phyloP scores from a whole-genome alignment of 1,284 basidiomycete species.

The Leccinum variabile region DNA sequence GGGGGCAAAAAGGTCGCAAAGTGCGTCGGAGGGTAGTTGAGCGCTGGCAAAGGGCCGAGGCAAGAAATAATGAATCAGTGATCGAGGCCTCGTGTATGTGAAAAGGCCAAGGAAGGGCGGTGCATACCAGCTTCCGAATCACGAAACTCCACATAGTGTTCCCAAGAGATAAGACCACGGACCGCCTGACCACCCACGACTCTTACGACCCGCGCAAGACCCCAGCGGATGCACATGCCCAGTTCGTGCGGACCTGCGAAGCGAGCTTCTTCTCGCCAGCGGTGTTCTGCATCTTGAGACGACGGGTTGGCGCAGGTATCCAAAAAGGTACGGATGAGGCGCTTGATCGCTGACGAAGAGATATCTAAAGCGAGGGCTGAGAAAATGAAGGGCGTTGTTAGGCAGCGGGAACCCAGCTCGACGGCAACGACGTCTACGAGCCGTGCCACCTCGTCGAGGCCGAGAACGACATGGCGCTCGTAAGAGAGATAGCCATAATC shows the following conservation, averaged over 20 bases:
- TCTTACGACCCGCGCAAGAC: slow-evolving; percentile 69
- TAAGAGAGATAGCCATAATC: slow-evolving; percentile 76
- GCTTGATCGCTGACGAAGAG: slow-evolving; percentile 64
- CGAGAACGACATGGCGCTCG: slow-evolving; percentile 71
- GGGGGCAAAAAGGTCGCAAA: slow-evolving; percentile 61
- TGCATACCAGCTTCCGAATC: slow-evolving; percentile 73
- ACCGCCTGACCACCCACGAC: slow-evolving; percentile 64
- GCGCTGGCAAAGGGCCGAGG: slow-evolving; percentile 37
- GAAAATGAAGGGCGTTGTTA: slow-evolving; percentile 88
- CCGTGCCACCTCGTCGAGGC: slow-evolving; percentile 69
- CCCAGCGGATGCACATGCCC: slow-evolving; percentile 86
- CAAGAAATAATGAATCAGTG: slow-evolving; percentile 25
- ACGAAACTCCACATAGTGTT: slow-evolving; percentile 75
- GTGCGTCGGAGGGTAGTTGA: slow-evolving; percentile 66
- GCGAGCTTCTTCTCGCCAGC: slow-evolving; percentile 75
- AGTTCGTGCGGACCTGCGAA: slow-evolving; percentile 85
- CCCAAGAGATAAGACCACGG: slow-evolving; percentile 76
- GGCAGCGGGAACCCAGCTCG: slow-evolving; percentile 72
- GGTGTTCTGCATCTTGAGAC: slow-evolving; percentile 48
- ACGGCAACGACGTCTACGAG: slow-evolving; percentile 70
- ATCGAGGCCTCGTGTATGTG: slow-evolving; percentile 20
- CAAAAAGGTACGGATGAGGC: slow-evolving; percentile 77
- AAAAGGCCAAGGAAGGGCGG: slow-evolving; percentile 23
- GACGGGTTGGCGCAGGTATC: slow-evolving; percentile 50
- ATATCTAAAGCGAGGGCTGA: slow-evolving; percentile 84